Conservation (phyloP, 2,329 filamentous ascomycete genomes). For the Chaetomiaceae sp. region DNA sequence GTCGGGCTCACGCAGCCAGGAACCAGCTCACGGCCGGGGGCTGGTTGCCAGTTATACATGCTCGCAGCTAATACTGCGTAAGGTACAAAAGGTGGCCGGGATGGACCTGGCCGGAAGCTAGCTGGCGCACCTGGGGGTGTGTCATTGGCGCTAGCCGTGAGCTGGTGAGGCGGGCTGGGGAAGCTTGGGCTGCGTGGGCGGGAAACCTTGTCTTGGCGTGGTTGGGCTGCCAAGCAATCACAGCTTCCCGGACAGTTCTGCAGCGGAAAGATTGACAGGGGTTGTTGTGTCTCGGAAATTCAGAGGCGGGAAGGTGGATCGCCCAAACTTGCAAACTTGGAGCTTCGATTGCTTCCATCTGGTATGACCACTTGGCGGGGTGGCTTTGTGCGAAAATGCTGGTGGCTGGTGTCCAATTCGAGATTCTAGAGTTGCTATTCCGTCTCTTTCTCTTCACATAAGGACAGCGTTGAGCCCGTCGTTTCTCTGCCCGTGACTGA, state of each 20-base stretch:
- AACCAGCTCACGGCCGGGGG: slow-evolving; percentile 16
- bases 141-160: too few relatives aligned
- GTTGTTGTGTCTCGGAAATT: slow-evolving; percentile 15
- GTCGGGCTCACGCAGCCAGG: slow-evolving; percentile 21
- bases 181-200: slow-evolving; percentile 19
- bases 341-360: slow-evolving; percentile 1
- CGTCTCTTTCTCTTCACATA: too few relatives aligned
- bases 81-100: slow-evolving; percentile 7
- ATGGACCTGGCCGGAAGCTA: slow-evolving; percentile 3
- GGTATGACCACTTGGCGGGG: neutral
- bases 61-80: slow-evolving; percentile 6
- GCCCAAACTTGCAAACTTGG: too few relatives aligned
- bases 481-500: neutral
- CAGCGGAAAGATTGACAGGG: slow-evolving; percentile 10
- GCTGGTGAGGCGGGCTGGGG: slow-evolving; percentile 8
- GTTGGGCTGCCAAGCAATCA: slow-evolving; percentile 20
- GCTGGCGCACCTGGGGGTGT: neutral
- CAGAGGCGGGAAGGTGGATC: slow-evolving; percentile 18
- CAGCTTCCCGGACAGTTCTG: too few relatives aligned
- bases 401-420: slow-evolving; percentile 10
- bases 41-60: slow-evolving; percentile 12
- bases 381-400: neutral
- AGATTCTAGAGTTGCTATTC: too few relatives aligned
- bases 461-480: too few relatives aligned
- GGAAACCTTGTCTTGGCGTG: slow-evolving; percentile 11